Evolutionary conservation across 305 asterid genomes (phyloP).

Genomic region (Fraxinus xanthoxyloides): DNA sequence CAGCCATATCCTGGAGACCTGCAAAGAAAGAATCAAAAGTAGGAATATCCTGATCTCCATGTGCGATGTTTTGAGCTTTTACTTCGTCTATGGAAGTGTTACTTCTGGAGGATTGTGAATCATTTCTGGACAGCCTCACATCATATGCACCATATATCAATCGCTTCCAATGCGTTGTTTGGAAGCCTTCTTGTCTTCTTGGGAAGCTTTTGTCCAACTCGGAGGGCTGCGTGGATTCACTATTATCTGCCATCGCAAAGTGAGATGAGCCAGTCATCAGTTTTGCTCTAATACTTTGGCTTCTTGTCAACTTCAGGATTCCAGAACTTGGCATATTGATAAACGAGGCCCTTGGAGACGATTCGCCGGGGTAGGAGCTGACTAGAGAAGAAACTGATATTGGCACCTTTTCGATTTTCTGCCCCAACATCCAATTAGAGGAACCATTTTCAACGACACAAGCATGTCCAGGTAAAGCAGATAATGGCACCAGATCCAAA

Average conservation of each 20-base stretch:
- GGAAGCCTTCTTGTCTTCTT: slow-evolving; percentile 62
- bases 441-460: slow-evolving; percentile 32
- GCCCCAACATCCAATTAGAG: slow-evolving; percentile 37
- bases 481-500: slow-evolving; percentile 30
- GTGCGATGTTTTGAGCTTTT: slow-evolving; percentile 35
- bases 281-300: slow-evolving; percentile 62
- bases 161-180: slow-evolving; percentile 69
- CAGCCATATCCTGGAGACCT: slow-evolving; percentile 80
- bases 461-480: slow-evolving; percentile 38
- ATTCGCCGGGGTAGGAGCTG: slow-evolving; percentile 38
- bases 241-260: slow-evolving; percentile 38
- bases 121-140: slow-evolving; percentile 45
- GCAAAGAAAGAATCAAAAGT: slow-evolving; percentile 82
- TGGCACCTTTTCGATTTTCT: slow-evolving; percentile 37
- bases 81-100: slow-evolving; percentile 51
- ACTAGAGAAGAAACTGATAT: slow-evolving; percentile 39
- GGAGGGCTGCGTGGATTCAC: slow-evolving; percentile 68
- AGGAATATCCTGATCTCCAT: slow-evolving; percentile 72
- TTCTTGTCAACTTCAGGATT: slow-evolving; percentile 47
- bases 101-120: slow-evolving; percentile 64
- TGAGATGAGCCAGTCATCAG: slow-evolving; percentile 40
- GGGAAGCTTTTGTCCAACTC: slow-evolving; percentile 49
- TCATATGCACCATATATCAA: slow-evolving; percentile 58
- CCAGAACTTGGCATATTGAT: slow-evolving; percentile 39
- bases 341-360: slow-evolving; percentile 35